Conservation (phyloP, 192 early-diverging fungal genomes). For the Umbelopsis sp. region DNA sequence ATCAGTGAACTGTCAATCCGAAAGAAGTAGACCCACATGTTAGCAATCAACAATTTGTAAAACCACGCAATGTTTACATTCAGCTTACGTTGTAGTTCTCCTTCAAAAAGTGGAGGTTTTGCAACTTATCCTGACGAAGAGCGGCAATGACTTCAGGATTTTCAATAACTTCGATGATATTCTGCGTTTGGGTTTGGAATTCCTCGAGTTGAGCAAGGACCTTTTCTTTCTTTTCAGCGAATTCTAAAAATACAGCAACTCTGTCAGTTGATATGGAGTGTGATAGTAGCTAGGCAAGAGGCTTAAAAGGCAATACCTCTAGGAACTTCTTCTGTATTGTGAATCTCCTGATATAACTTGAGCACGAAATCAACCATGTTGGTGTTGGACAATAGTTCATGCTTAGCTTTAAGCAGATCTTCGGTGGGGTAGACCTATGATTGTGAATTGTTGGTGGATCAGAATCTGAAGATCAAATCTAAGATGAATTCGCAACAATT, state of each 20-base stretch:
- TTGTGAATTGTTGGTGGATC: not conserved
- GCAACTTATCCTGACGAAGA: slow-evolving; percentile 92
- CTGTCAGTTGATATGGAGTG: not conserved
- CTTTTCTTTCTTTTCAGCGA: slow-evolving; percentile 73
- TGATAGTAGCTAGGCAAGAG: not conserved
- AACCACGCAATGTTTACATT: not conserved
- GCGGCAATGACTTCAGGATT: slow-evolving; percentile 88
- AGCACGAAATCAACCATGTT: slow-evolving; percentile 96
- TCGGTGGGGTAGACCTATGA: slow-evolving; percentile 74
- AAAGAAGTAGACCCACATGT: not conserved
- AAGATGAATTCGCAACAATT: not conserved
- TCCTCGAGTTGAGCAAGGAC: slow-evolving; percentile 76
- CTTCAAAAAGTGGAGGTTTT: slow-evolving; percentile 86
- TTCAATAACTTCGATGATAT: slow-evolving; percentile 87
- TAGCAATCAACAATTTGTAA: no score
- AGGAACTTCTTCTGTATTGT: slow-evolving; percentile 73
- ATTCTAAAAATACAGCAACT: slow-evolving; percentile 39
- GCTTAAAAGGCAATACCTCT: slow-evolving; percentile 51
- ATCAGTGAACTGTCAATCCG: slow-evolving; percentile 68
- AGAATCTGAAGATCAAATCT: not conserved
- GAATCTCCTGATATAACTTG: slow-evolving; percentile 80
- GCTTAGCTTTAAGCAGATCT: slow-evolving; percentile 84
- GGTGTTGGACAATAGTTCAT: slow-evolving; percentile 83
- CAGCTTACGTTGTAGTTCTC: slow-evolving; percentile 76
- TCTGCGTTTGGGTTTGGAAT: slow-evolving; percentile 73